phyloP scores from a whole-genome alignment of 768 basidiomycete genomes.

The Tricholoma hemisulphureum region DNA sequence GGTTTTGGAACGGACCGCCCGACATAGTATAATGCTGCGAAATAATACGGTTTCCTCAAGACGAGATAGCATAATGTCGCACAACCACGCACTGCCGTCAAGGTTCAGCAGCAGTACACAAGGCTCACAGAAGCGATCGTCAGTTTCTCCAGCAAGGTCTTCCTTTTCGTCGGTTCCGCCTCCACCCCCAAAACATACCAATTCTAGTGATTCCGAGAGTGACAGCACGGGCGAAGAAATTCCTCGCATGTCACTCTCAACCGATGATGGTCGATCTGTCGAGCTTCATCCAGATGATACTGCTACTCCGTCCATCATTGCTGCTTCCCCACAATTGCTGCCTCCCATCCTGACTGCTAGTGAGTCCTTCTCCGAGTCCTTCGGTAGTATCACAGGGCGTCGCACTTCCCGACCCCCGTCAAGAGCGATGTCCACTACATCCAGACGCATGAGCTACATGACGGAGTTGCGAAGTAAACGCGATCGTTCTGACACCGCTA shows the following conservation, averaged over 20 bases:
- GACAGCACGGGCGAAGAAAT: conserved; percentile 43
- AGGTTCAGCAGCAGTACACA: conserved; percentile 65
- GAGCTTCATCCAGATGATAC: conserved; percentile 54
- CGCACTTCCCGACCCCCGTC: conserved; percentile 36
- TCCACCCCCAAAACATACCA: conserved; percentile 38
- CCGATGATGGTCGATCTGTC: conserved; percentile 65
- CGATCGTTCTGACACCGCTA: conserved; percentile 85
- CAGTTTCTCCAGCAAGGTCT: conserved; percentile 44
- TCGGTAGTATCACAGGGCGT: conserved; percentile 52
- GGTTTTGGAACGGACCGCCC: conserved; percentile 80
- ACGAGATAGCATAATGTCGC: conserved; percentile 53
- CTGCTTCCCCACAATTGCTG: conserved; percentile 54
- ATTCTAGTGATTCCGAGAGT: conserved; percentile 16
- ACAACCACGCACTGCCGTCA: conserved; percentile 46
- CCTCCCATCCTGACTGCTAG: conserved; percentile 78
- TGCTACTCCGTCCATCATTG: conserved; percentile 15
- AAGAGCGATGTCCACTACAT: conserved; percentile 48
- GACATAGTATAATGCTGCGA: conserved; percentile 84
- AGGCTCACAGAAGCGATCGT: conserved; percentile 42
- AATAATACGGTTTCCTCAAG: conserved; percentile 34
- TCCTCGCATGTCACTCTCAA: conserved; percentile 73
- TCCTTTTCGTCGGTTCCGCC: conserved; percentile 49
- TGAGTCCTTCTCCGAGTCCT: conserved; percentile 78
- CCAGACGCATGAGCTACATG: conserved; percentile 75
- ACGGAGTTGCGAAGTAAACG: conserved; percentile 79